Evolutionary conservation across 345 rosid genomes (phyloP).

Genomic region (Eucalyptus melliodora): DNA sequence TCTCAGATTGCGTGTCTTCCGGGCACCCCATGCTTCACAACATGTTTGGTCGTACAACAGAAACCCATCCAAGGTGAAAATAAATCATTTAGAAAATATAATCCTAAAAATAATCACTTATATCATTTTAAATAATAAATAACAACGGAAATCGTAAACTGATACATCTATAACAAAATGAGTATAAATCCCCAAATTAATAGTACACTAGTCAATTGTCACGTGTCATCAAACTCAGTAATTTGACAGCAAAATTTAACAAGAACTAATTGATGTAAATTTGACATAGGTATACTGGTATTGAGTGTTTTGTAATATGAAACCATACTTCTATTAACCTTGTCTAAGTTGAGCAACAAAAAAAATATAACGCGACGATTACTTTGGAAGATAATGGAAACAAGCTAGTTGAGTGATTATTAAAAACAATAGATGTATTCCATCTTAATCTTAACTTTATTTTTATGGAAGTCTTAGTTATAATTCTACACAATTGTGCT

Average conservation of each 20-base stretch:
- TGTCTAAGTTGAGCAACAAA: not conserved
- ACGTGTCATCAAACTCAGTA: rapidly evolving
- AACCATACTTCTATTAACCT: too few relatives aligned
- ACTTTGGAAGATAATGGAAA: not conserved
- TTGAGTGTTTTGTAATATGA: too few relatives aligned
- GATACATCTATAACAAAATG: too few relatives aligned
- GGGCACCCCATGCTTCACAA: not conserved
- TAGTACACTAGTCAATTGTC: rapidly evolving
- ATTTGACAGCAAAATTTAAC: too few relatives aligned
- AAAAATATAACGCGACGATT: rapidly evolving
- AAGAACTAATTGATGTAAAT: rapidly evolving
- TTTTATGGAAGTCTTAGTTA: not conserved
- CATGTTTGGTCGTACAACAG: not conserved
- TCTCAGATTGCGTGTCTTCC: not conserved
- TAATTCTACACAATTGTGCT: not conserved
- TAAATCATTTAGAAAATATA: not conserved
- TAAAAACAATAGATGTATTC: not conserved
- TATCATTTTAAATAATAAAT: too few relatives aligned
- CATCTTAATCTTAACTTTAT: not conserved
- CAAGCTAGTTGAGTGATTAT: not conserved
- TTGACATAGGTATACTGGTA: rapidly evolving
- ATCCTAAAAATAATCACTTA: not conserved
- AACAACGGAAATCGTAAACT: rapidly evolving
- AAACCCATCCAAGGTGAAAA: not conserved
- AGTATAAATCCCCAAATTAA: rapidly evolving